Conservation (phyloP, 2,329 filamentous ascomycete species). For the Xylaria sp. region DNA sequence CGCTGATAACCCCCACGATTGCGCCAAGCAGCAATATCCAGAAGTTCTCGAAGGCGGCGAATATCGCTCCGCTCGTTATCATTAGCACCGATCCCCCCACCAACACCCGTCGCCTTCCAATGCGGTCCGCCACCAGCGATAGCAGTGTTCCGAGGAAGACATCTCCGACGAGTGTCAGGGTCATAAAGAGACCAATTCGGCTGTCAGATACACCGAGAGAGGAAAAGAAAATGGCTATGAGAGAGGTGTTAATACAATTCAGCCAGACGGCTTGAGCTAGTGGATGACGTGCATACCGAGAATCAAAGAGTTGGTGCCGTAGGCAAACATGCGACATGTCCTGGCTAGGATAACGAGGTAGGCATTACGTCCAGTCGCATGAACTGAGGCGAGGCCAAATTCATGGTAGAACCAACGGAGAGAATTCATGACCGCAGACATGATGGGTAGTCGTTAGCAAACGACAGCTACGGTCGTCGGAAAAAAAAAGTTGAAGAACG, state of each 20-base stretch:
- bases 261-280: background rate
- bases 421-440: constrained; percentile 40
- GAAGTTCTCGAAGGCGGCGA: constrained; percentile 65
- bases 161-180: constrained; percentile 69
- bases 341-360: constrained; percentile 64
- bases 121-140: constrained; percentile 67
- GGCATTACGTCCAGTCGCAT: constrained; percentile 59
- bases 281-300: constrained; percentile 53
- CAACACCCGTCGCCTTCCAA: constrained; percentile 66
- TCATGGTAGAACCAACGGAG: constrained; percentile 54
- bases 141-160: constrained; percentile 67
- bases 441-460: constrained; percentile 24
- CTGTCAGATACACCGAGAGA: constrained; percentile 65
- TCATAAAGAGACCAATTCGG: constrained; percentile 72
- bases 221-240: constrained; percentile 64
- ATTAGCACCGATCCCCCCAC: constrained; percentile 65
- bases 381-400: constrained; percentile 60
- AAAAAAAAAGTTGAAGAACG: constrained; percentile 15
- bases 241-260: background rate
- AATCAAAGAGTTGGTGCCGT: constrained; percentile 68
- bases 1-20: constrained; percentile 69
- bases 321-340: constrained; percentile 69
- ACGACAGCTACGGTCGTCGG: background rate
- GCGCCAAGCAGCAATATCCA: constrained; percentile 68
- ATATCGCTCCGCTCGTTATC: constrained; percentile 64